Base-by-base conservation (phyloP, 2,329 filamentous ascomycete species). In the Pseudogymnoascus sp. region DNA sequence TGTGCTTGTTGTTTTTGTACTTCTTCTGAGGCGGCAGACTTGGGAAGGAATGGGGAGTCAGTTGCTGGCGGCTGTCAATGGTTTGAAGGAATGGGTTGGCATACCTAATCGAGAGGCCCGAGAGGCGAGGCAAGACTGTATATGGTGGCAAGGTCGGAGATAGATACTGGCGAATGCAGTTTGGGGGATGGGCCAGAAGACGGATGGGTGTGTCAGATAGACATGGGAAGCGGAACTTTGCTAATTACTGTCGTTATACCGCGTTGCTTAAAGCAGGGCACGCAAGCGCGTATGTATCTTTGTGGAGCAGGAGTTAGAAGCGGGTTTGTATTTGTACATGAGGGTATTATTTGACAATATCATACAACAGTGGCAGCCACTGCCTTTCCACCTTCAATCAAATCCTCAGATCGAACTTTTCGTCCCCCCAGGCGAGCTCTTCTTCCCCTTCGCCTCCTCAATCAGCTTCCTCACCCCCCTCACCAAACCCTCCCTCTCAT, bases 1-100 rank as follows among this genome's bases (percentile, higher is more conserved):
- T 95, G 78, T 96, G 96, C 73, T 77, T 98, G 70, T 78, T 96
- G 78, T 84, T 98, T 71, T 84, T 93, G 71, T 96, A 87, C 75
- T 89, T 95, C 72, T 78, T 86, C 73, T 95, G 76, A 81, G 63
- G 62, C 70, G 59, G 40, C 62, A 40, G 59, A 64, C 60, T 50
- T 31, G 26, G n/a, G 26, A 53, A 11, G 26, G 8, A 19, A 53
- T 16, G n/a, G 26, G 26, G 26, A 12, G 46, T 53, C 46, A 53
- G 46, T 53, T 53, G 46, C 46, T 53, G 46, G 46, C 46, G 46
- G 46, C 46, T 53, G 46, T 53, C 43, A 31, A 31, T 6, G 8
- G 26, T 31, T 53, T 53, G 46, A 53, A 31, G n/a, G 24, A 6
- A 19, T 31, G 46, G 26, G 8, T n/a, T 31, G 46, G 46, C 19